These are phyloP conservation scores for Kluyveromyces starmeri DNA, from an alignment of 805 yeast genomes.

Conservation along the genomic window DNA sequence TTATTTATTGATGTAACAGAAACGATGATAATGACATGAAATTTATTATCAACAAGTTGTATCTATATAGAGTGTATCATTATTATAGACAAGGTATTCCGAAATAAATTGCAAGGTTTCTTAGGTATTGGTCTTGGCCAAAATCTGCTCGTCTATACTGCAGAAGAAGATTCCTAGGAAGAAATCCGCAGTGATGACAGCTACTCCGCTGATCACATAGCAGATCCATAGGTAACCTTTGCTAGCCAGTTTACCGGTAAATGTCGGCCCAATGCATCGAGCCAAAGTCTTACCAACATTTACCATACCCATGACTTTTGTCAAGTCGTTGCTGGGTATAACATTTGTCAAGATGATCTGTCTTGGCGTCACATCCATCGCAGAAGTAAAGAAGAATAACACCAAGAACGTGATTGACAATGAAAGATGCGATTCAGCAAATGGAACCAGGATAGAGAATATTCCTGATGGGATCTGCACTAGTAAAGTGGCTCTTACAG, in stretches of 20 bases:
- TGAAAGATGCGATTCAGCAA: conserved; percentile 30
- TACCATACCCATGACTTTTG: conserved; percentile 76
- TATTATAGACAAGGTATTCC: no score
- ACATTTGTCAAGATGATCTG: conserved; percentile 69
- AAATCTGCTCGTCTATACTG: conserved; percentile 26
- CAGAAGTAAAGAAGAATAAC: conserved; percentile 51
- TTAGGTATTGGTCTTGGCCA: conserved; percentile 7
- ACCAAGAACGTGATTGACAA: conserved; percentile 44
- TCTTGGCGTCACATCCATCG: conserved; percentile 91
- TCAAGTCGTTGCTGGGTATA: conserved; percentile 53
- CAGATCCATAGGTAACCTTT: conserved; percentile 38
- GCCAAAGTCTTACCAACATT: conserved; percentile 83
- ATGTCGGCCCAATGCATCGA: conserved; percentile 69
- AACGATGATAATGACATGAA: no score
- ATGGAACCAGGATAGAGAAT: conserved; percentile 47
- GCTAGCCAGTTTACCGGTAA: conserved; percentile 68
- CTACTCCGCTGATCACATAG: conserved; percentile 42
- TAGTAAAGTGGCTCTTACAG: conserved; percentile 62
- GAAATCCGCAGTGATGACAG: conserved; percentile 35
- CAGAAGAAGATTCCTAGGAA: conserved; percentile 27
- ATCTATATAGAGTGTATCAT: no score
- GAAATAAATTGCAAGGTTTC: background rate
- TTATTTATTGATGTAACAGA: no score
- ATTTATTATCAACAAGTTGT: no score
- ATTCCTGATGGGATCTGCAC: conserved; percentile 75